Evolutionary conservation across 208 protist species (phyloP), one percentile per base, ranked within the genome.

Genomic region (Porcisia deanei): DNA sequence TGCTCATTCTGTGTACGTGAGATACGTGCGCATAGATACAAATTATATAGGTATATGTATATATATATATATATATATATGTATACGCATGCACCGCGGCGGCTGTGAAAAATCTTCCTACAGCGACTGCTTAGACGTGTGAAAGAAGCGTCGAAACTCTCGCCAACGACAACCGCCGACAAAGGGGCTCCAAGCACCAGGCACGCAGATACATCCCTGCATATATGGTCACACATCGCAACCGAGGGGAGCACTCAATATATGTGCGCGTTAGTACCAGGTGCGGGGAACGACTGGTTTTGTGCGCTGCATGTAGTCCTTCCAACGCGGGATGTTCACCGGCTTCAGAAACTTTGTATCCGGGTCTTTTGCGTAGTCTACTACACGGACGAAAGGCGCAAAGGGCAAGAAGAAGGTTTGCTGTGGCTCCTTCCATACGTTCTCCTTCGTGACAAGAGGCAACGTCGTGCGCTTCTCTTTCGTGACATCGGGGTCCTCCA

Each of bases 301-400:
- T 34, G 90, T 93, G 58, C 93, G 91, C 73, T 94, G 89, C 93
- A 97, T 97, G 83, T 95, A 97, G 73, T 97, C 93, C 84, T 97
- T 97, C 91, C 93, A 97, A 22, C 91, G 86, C 2, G 93, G 93
- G 34, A 97, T 75, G 82, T 94, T 97, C 7, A 95, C 83, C 37
- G 93, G 91, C 71, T 88, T 91, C 54, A 97, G 69, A 71, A 96
- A 95, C 86, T 96, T 96, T 14, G 88, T 72, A 80, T 97, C 93
- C 0, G 91, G 84, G 76, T 97, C 93, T 71, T 95, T 96, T 41
- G 90, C 83, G 77, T 97, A 97, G 77, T 97, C 91, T 30, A 96
- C 88, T 0, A 97, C 89, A 37, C 91, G 90, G 30, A 97, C 85
- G 69, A 89, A 96, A 7, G 93, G 93, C 2, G 90, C 91, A 72